Evolutionary conservation across 2,329 filamentous ascomycete genomes (phyloP), one percentile per base, ranked within the genome.

Genomic region (Colletotrichum sp.): DNA sequence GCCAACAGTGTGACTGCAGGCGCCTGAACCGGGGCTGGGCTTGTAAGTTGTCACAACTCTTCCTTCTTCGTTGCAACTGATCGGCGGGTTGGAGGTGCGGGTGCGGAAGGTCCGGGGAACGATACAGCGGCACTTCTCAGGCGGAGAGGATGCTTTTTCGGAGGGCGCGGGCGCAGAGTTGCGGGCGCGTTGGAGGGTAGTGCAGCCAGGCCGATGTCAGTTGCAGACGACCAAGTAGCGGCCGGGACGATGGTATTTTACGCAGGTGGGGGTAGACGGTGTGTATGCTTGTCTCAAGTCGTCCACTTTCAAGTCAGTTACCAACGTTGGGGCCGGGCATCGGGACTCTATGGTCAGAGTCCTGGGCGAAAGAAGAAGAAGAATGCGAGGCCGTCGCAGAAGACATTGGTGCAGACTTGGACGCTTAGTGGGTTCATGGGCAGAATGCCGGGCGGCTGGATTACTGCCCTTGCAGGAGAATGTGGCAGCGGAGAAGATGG

Each of bases 141-240:
- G 24, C 15, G 55, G 26, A 28, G 67, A 21, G 44, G 7, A 62
- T n/a, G 30, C 59, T 62, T 63, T 72, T 63, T 49, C 70, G 64
- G 74, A 70, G 28, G 24, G 60, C 71, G 71, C 65, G 74, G 74
- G 65, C 65, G 74, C 60, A 76, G 32, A 69, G 15, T 12, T 76
- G 70, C 70, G 74, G 70, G 70, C 74, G 71, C 71, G 44, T 52
- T n/a, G 44, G n/a, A 52, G 44, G 10, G 10, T 52, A 52, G 44
- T 59, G 71, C 10, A 55, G 21, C 52, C 65, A 55, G 44, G 69
- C 73, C 73, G 69, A 69, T 49, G 62, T 52, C 36, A 68, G 70
- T 64, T 34, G 64, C 57, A 52, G 30, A 34, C 55, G 34, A 21
- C 44, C 62, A 28, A 44, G 71, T 34, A 26, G 60, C 52, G 49